Conservation (phyloP, 495 filamentous ascomycete species). For the Hamigera avellanea region DNA sequence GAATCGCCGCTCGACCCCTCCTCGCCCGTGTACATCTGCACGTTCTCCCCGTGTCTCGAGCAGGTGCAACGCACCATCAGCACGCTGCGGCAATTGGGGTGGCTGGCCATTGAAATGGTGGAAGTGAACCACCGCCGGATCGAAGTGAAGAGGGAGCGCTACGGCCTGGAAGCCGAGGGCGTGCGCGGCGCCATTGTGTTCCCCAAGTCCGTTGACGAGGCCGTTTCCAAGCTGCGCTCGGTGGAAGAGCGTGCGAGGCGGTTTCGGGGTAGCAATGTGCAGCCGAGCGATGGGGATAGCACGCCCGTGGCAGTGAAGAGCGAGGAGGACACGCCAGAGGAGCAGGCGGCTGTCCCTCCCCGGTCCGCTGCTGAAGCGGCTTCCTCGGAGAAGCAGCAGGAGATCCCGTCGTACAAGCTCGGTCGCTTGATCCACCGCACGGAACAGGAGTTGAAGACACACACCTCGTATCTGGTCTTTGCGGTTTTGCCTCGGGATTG, state of each 20-base stretch:
- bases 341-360: conserved; percentile 3
- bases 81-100: conserved; percentile 63
- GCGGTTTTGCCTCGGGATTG: conserved; percentile 78
- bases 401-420: conserved; percentile 36
- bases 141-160: conserved; percentile 71
- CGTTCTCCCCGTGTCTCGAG: conserved; percentile 94
- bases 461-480: conserved; percentile 93
- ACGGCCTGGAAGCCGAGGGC: conserved; percentile 51
- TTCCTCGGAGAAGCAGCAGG: conserved; percentile 4
- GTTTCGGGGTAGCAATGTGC: conserved; percentile 30
- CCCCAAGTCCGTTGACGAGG: conserved; percentile 64
- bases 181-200: conserved; percentile 46
- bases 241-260: conserved; percentile 54
- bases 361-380: conserved; percentile 9
- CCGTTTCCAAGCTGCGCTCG: conserved; percentile 54
- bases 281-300: conserved; percentile 1
- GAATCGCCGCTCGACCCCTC: conserved; percentile 59
- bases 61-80: conserved; percentile 79
- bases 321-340: conserved; percentile 9
- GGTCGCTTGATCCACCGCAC: conserved; percentile 67
- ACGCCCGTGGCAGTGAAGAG: conserved; percentile 13
- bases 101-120: conserved; percentile 88
- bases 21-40: conserved; percentile 64
- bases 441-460: conserved; percentile 83
- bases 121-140: conserved; percentile 67